These are phyloP conservation scores for Gymnopus androsaceus DNA, from an alignment of 1,284 basidiomycete species.

Conservation along the genomic window DNA sequence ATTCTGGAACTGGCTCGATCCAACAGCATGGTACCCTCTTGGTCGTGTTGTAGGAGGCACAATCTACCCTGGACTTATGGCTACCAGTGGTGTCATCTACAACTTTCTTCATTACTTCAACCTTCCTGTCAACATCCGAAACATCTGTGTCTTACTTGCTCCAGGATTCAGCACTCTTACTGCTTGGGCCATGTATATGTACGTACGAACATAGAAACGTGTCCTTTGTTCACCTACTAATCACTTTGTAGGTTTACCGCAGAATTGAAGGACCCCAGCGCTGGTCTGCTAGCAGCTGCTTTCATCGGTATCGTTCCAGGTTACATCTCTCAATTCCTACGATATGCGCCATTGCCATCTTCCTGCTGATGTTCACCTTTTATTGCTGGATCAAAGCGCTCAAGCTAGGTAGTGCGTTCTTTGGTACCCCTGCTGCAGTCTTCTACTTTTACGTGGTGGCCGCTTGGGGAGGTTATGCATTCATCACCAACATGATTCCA, in stretches of 20 bases:
- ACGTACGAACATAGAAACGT: slow-evolving; percentile 27
- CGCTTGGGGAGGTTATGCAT: slow-evolving; percentile 99
- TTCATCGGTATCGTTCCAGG: slow-evolving; percentile 98
- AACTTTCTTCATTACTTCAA: slow-evolving; percentile 86
- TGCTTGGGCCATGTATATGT: slow-evolving; percentile 97
- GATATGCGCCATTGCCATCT: slow-evolving; percentile 99
- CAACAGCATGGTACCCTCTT: slow-evolving; percentile 98
- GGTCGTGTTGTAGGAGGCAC: slow-evolving; percentile 98
- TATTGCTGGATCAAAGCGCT: slow-evolving; percentile 97
- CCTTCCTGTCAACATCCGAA: slow-evolving; percentile 96
- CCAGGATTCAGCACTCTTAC: slow-evolving; percentile 97
- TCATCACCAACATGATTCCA: slow-evolving; percentile 99
- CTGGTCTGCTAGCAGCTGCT: slow-evolving; percentile 94
- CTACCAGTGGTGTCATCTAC: slow-evolving; percentile 96
- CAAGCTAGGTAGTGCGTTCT: slow-evolving; percentile 92
- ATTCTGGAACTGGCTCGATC: slow-evolving; percentile 99
- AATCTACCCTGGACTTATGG: slow-evolving; percentile 98
- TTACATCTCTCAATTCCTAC: slow-evolving; percentile 98
- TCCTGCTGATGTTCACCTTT: slow-evolving; percentile 99
- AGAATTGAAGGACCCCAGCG: slow-evolving; percentile 92
- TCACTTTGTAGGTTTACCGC: slow-evolving; percentile 77
- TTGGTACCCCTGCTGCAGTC: slow-evolving; percentile 86
- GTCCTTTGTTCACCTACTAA: slow-evolving; percentile 7
- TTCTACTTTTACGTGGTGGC: slow-evolving; percentile 99
- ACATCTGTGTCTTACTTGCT: slow-evolving; percentile 95